Percentiles rank a stretch among this genome's conserved stretches.
phyloP scores from a whole-genome alignment of 2,329 filamentous ascomycete genomes.

The Truncatella angustata region DNA sequence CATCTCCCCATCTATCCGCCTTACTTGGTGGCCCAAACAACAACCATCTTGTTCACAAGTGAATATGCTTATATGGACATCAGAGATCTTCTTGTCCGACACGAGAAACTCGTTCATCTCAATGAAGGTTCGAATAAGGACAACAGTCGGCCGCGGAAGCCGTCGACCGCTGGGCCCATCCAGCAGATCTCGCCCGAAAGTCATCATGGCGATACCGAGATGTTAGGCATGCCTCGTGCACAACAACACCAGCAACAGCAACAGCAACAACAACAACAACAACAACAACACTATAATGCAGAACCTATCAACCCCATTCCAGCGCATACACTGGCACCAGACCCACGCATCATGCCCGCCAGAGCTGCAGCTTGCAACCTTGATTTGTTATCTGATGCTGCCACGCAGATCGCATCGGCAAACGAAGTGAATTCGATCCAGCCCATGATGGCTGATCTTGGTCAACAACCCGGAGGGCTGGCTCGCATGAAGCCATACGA shows the following conservation, averaged over 20 bases:
- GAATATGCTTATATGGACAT: conserved; percentile 59
- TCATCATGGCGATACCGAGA: conserved; percentile 45
- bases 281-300: conserved; percentile 38
- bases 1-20: background rate
- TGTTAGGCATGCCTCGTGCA: conserved; percentile 40
- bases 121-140: conserved; percentile 57
- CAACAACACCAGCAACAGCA: conserved; percentile 34
- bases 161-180: conserved; percentile 45
- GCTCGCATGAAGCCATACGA: conserved; percentile 49
- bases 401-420: conserved; percentile 49
- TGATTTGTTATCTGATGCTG: conserved; percentile 59
- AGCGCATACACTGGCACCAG: conserved; percentile 40
- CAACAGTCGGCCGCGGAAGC: conserved; percentile 47
- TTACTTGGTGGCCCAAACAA: background rate
- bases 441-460: conserved; percentile 45
- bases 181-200: conserved; percentile 47
- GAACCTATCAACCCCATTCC: conserved; percentile 37
- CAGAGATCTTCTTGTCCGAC: conserved; percentile 61
- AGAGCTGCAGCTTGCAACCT: conserved; percentile 53
- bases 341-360: conserved; percentile 41
- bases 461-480: conserved; percentile 38
- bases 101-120: conserved; percentile 64
- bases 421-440: conserved; percentile 53
- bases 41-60: conserved; percentile 15
- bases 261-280: conserved; percentile 32